These are phyloP conservation scores for Lunularia cruciata DNA, from an alignment of 225 moss, liverwort and hornwort species.

Conservation along the genomic window DNA sequence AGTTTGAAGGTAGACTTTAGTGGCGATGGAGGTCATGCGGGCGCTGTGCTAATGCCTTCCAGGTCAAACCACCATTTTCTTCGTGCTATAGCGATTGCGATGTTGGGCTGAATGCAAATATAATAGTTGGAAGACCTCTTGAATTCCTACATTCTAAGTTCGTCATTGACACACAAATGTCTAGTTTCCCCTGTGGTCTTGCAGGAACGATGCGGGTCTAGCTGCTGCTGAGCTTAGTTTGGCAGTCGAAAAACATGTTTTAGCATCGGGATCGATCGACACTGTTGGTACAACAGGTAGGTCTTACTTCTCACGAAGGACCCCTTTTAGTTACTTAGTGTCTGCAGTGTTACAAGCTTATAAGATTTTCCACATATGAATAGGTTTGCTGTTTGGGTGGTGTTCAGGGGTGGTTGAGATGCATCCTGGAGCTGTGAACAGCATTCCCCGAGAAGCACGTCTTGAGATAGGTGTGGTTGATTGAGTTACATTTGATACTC, in stretches of 20 bases:
- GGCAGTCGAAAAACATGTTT: constrained; percentile 80
- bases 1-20: constrained; percentile 78
- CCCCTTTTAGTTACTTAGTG: too few relatives aligned
- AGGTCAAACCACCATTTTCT: constrained; percentile 40
- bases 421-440: constrained; percentile 95
- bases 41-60: constrained; percentile 79
- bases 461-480: constrained; percentile 67
- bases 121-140: background rate
- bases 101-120: background rate
- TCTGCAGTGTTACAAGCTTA: too few relatives aligned
- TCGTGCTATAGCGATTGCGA: background rate
- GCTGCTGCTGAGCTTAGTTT: constrained; percentile 79
- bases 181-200: constrained; percentile 20
- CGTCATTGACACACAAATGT: too few relatives aligned
- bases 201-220: constrained; percentile 92
- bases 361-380: too few relatives aligned
- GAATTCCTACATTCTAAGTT: too few relatives aligned
- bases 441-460: constrained; percentile 79
- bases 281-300: constrained; percentile 86
- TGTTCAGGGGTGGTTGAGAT: constrained; percentile 62
- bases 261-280: constrained; percentile 82
- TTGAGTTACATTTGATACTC: too few relatives aligned
- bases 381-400: too few relatives aligned
- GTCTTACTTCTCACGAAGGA: background rate
- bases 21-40: constrained; percentile 98